phyloP scores from a whole-genome alignment of 345 rosid species.

The Pugionium dolabratum region DNA sequence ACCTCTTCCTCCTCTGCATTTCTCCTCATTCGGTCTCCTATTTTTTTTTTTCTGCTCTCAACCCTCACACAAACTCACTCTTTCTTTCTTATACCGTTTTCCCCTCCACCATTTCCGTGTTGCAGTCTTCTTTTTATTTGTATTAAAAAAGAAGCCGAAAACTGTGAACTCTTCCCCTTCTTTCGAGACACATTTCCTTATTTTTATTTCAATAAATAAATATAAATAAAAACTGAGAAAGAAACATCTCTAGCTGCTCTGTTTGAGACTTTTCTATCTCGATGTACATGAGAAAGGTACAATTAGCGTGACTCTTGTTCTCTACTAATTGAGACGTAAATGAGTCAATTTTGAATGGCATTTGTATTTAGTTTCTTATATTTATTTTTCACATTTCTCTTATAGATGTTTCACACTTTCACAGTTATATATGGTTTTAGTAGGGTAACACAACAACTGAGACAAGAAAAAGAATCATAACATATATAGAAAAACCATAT shows the following conservation, averaged over 20 bases:
- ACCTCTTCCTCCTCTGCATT: slow-evolving; percentile 29
- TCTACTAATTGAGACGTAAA: slow-evolving; percentile 22
- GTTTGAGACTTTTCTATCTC: neutral
- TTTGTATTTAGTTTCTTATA: neutral
- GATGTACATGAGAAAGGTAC: slow-evolving; percentile 8
- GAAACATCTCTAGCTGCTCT: slow-evolving; percentile 3
- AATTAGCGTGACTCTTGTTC: slow-evolving; percentile 30
- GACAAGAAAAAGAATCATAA: no score
- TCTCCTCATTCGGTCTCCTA: slow-evolving; percentile 28
- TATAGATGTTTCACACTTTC: no score
- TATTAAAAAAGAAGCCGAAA: slow-evolving; percentile 10
- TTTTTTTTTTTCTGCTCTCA: slow-evolving; percentile 9
- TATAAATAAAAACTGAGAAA: neutral
- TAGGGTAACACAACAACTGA: no score
- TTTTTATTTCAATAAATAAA: neutral
- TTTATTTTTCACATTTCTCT: neutral
- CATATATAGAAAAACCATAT: no score
- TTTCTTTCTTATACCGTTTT: slow-evolving; percentile 30
- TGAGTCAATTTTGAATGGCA: slow-evolving; percentile 7
- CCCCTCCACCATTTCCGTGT: slow-evolving; percentile 33
- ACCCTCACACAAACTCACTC: slow-evolving; percentile 26
- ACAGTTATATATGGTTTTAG: no score
- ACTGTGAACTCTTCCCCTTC: slow-evolving; percentile 25
- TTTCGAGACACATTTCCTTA: slow-evolving; percentile 23
- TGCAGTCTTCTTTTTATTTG: slow-evolving; percentile 18